Conservation (phyloP, 441 rosid species). For the Gossypium schwendimanii region DNA sequence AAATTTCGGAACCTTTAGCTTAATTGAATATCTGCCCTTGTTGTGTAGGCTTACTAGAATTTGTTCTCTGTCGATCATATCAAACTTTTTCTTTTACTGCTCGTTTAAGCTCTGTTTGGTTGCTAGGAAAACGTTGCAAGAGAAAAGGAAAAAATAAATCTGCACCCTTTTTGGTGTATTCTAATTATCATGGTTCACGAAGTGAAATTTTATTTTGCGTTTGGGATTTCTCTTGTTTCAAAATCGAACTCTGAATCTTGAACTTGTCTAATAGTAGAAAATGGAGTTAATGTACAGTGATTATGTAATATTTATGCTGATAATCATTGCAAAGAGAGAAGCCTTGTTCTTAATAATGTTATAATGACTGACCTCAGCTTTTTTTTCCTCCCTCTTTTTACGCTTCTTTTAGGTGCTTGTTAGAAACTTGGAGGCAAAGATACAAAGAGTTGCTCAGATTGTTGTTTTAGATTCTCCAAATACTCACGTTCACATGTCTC, state of each 20-base stretch:
- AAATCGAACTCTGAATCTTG: not conserved
- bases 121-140: not conserved
- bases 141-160: not conserved
- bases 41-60: not conserved
- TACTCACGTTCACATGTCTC: constrained; percentile 13
- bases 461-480: constrained; percentile 75
- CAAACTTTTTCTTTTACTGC: not conserved
- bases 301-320: not conserved
- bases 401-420: constrained; percentile 41
- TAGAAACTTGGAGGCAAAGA: constrained; percentile 47
- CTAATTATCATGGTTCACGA: not conserved
- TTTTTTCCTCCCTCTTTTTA: not conserved
- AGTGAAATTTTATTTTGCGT: not conserved
- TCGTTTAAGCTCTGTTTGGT: not conserved
- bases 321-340: not conserved
- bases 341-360: not conserved
- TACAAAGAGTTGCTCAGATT: constrained; percentile 55
- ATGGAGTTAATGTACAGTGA: not conserved
- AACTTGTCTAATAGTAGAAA: not conserved
- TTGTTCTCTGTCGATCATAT: not conserved
- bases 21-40: not conserved
- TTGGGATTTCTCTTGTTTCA: not conserved
- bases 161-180: not conserved
- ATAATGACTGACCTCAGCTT: not conserved
- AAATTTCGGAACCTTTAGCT: not conserved